Evolutionary conservation across 2,329 filamentous ascomycete species (phyloP), one percentile per base, ranked within the genome.

Genomic region (Ilyonectria robusta): DNA sequence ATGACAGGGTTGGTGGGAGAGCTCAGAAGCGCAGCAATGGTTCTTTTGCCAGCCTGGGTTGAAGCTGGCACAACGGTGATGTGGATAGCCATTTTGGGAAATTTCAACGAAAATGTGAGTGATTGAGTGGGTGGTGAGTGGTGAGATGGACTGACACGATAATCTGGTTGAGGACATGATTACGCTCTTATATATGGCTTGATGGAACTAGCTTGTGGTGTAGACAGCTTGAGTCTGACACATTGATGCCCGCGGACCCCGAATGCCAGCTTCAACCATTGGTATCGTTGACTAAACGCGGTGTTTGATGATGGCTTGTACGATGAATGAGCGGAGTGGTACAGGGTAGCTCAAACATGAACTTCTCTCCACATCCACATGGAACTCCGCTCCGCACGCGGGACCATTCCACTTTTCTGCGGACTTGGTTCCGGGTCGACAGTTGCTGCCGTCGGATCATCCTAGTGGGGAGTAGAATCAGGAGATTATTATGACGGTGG

Each of bases 1-100:
- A 81, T 61, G 4, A 40, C n/a, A 1, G 71, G 73, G 2, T 73
- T 66, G 3, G 13, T 62, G 1, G 71, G 44, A 6, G 74, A 70
- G 4, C 59, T 56, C 0, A 81, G 62, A 2, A 81, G 74, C 3
- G 47, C 53, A 2, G 74, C 73, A 19, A 81, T 78, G 0, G 78
- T 75, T 13, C 75, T 75, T 33, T 67, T 69, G 15, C 79, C 79
- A n/a, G 75, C 77, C 47, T 75, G 71, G 17, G 78, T 76, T 5
- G 79, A 81, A 13, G 79, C 79, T 8, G 79, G 79, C 1, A 81
- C 42, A 26, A 81, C 61, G 6, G 77, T 77, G 61, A 81, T 72
- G n/a, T 76, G 73, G n/a, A 31, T 35, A 55, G 71, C 10, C 78
- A 80, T 80, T n/a, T 37, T 73, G 67, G 44, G 3, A 33, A 1